These are phyloP conservation scores for Solanum peruvianum DNA, from an alignment of 257 asterid genomes.

Conservation along the genomic window DNA sequence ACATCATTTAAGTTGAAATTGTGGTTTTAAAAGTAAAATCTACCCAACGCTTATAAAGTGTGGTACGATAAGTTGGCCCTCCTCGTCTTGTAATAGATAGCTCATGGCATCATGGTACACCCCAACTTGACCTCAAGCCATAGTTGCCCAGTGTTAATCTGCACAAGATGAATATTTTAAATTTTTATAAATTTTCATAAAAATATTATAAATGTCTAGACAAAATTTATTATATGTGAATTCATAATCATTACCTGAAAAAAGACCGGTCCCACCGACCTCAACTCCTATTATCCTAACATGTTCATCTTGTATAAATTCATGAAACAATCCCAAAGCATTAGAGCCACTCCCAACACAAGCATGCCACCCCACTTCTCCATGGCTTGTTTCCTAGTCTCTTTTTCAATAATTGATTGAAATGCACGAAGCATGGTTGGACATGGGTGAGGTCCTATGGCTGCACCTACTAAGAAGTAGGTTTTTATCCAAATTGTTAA, in stretches of 20 bases:
- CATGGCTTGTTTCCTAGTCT: slow-evolving; percentile 48
- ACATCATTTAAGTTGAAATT: too few species aligned
- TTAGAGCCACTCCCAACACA: slow-evolving; percentile 74
- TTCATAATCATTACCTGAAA: not conserved
- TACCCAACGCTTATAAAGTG: not conserved
- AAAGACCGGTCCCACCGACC: slow-evolving; percentile 49
- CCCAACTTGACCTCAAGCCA: slow-evolving; percentile 47
- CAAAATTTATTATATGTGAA: not conserved
- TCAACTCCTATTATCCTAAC: slow-evolving; percentile 70
- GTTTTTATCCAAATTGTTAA: slow-evolving; percentile 28
- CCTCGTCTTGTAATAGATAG: slow-evolving; percentile 54
- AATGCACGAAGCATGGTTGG: slow-evolving; percentile 64
- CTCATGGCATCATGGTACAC: slow-evolving; percentile 68
- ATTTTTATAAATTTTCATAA: not conserved
- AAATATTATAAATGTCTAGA: not conserved
- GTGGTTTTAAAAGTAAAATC: not conserved
- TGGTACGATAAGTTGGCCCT: not conserved
- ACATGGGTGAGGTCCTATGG: slow-evolving; percentile 69
- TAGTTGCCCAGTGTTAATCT: slow-evolving; percentile 42
- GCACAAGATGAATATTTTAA: not conserved
- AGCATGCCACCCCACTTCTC: slow-evolving; percentile 74
- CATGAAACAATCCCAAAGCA: slow-evolving; percentile 70
- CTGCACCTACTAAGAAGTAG: slow-evolving; percentile 47
- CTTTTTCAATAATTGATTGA: slow-evolving; percentile 60
- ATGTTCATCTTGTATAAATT: slow-evolving; percentile 46